Evolutionary conservation across 345 rosid species (phyloP).

Genomic region (Garcia nutans): DNA sequence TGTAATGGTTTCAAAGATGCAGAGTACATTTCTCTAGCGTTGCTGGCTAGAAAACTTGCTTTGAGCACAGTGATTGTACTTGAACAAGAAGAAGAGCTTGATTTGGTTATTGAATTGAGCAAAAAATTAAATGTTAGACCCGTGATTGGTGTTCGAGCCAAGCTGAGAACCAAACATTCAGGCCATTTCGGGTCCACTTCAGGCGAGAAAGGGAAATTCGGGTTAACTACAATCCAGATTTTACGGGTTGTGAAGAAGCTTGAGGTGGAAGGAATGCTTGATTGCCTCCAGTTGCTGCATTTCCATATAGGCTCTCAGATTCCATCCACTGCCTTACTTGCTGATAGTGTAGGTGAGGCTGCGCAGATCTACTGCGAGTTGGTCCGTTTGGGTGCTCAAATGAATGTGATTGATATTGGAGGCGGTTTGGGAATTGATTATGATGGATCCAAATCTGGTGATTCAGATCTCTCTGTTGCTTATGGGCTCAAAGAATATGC

Average conservation of each 20-base stretch:
- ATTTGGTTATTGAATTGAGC: constrained; percentile 63
- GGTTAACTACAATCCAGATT: constrained; percentile 73
- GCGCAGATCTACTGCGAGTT: constrained; percentile 90
- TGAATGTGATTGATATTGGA: constrained; percentile 77
- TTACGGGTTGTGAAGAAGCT: constrained; percentile 71
- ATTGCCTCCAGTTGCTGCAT: constrained; percentile 79
- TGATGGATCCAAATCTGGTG: constrained; percentile 84
- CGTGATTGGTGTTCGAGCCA: constrained; percentile 76
- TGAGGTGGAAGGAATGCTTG: constrained; percentile 62
- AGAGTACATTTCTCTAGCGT: constrained; percentile 72
- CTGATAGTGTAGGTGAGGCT: constrained; percentile 77
- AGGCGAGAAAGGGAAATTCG: constrained; percentile 96
- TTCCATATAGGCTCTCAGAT: constrained; percentile 96
- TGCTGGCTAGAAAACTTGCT: constrained; percentile 64
- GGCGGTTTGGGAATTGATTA: constrained; percentile 94
- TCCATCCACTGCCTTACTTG: constrained; percentile 63
- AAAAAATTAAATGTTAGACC: constrained; percentile 62
- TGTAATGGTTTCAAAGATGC: constrained; percentile 92
- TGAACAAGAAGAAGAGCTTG: constrained; percentile 89
- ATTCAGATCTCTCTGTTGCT: constrained; percentile 80
- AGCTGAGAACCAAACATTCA: constrained; percentile 81
- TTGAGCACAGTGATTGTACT: constrained; percentile 83
- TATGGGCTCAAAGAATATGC: constrained; percentile 88
- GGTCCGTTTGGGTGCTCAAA: constrained; percentile 80
- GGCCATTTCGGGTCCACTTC: constrained; percentile 98